These are phyloP conservation scores for Melanogaster broomeanus DNA, from an alignment of 768 basidiomycete species.

Conservation along the genomic window DNA sequence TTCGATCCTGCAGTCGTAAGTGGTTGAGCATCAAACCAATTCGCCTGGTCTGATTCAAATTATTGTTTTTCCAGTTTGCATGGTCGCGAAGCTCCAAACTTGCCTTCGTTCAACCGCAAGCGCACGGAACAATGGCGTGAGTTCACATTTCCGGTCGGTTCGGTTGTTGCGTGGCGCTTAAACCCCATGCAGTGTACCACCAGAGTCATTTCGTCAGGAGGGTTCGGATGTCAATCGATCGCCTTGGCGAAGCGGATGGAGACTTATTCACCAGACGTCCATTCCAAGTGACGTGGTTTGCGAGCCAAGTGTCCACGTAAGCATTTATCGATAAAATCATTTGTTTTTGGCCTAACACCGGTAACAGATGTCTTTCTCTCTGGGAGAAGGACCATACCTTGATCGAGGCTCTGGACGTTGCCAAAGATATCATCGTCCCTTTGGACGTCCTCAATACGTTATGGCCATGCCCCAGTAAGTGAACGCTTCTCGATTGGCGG, in stretches of 20 bases:
- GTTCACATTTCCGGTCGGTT: constrained; percentile 29
- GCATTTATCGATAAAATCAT: constrained; percentile 15
- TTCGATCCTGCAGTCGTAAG: constrained; percentile 64
- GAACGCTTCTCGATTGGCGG: constrained; percentile 1
- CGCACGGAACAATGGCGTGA: constrained; percentile 81
- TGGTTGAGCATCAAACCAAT: constrained; percentile 11
- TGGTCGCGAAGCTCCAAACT: constrained; percentile 45
- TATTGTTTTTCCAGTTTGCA: constrained; percentile 46
- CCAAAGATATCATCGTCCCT: constrained; percentile 60
- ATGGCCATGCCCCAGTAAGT: constrained; percentile 62
- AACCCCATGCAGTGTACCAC: constrained; percentile 53
- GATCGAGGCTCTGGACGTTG: constrained; percentile 61
- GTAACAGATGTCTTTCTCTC: constrained; percentile 57
- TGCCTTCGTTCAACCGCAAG: constrained; percentile 64
- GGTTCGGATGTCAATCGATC: constrained; percentile 54
- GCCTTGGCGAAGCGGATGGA: constrained; percentile 50
- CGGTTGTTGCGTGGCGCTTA: constrained; percentile 3
- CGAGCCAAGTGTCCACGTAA: constrained; percentile 64
- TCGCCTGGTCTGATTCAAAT: constrained; percentile 1
- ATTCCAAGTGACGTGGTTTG: constrained; percentile 71
- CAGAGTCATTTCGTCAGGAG: constrained; percentile 67
- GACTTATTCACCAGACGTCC: constrained; percentile 67
- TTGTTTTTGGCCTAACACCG: not conserved
- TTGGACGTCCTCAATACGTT: constrained; percentile 68
- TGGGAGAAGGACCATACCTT: constrained; percentile 66